Evolutionary conservation across 768 basidiomycete genomes (phyloP).

Genomic region (Leucocoprinus birnbaumii): DNA sequence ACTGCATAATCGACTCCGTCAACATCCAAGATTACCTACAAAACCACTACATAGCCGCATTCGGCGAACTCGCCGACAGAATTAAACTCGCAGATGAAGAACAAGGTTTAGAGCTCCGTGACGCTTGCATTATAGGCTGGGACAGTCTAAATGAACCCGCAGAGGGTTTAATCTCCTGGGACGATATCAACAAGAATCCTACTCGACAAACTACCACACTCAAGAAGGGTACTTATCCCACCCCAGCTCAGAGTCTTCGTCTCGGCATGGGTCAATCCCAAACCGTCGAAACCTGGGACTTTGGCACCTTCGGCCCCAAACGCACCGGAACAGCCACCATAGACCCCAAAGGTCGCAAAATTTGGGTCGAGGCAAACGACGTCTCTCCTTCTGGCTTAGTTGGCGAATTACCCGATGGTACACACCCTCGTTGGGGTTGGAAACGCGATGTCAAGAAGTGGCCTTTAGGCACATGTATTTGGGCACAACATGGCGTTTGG

Average conservation of each 20-base stretch:
- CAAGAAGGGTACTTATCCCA: constrained; percentile 87
- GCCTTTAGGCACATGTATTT: constrained; percentile 76
- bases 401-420: constrained; percentile 38
- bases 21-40: constrained; percentile 93
- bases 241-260: constrained; percentile 77
- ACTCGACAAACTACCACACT: constrained; percentile 64
- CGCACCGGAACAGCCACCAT: constrained; percentile 73
- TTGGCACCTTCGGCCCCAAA: constrained; percentile 75
- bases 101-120: constrained; percentile 66
- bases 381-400: constrained; percentile 4
- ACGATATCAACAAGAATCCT: constrained; percentile 66
- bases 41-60: constrained; percentile 70
- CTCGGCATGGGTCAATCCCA: constrained; percentile 87
- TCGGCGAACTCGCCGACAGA: constrained; percentile 71
- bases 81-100: constrained; percentile 44
- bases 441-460: constrained; percentile 60
- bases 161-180: constrained; percentile 72
- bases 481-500: constrained; percentile 93
- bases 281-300: constrained; percentile 80
- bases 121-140: constrained; percentile 94
- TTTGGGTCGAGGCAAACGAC: constrained; percentile 65
- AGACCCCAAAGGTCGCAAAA: constrained; percentile 76
- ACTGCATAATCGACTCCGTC: constrained; percentile 84
- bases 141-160: constrained; percentile 95
- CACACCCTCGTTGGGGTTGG: constrained; percentile 81